Conservation (phyloP, 148 eudicot species). For the Arbutus unedo region DNA sequence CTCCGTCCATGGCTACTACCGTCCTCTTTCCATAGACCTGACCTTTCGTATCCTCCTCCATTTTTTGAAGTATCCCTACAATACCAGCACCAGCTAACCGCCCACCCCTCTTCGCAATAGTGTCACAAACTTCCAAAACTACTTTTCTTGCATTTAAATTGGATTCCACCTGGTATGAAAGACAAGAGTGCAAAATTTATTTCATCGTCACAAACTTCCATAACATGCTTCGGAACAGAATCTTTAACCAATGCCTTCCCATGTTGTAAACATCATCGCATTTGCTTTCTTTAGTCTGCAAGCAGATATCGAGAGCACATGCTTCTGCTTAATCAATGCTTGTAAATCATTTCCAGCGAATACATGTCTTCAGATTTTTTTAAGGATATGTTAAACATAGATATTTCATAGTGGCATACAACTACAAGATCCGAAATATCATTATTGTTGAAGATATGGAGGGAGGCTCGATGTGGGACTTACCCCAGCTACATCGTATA, state of each 20-base stretch:
- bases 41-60: conserved; percentile 59
- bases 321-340: neutral
- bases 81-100: conserved; percentile 81
- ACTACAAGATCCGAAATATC: too few relatives aligned
- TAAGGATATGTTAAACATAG: too few relatives aligned
- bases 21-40: conserved; percentile 51
- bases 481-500: conserved; percentile 57
- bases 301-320: neutral
- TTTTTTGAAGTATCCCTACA: conserved; percentile 63
- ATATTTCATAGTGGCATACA: neutral
- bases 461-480: conserved; percentile 11
- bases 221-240: neutral
- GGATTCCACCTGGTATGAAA: conserved; percentile 44
- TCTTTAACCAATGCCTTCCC: neutral
- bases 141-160: conserved; percentile 38
- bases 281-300: too few relatives aligned
- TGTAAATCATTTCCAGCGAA: neutral
- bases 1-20: conserved; percentile 89
- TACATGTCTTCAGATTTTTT: neutral
- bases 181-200: neutral
- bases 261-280: neutral
- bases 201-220: neutral
- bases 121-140: conserved; percentile 61
- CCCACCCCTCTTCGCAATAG: conserved; percentile 64
- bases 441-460: neutral